phyloP scores from a whole-genome alignment of 306 rosid genomes.

The Casuarina cunninghamiana region DNA sequence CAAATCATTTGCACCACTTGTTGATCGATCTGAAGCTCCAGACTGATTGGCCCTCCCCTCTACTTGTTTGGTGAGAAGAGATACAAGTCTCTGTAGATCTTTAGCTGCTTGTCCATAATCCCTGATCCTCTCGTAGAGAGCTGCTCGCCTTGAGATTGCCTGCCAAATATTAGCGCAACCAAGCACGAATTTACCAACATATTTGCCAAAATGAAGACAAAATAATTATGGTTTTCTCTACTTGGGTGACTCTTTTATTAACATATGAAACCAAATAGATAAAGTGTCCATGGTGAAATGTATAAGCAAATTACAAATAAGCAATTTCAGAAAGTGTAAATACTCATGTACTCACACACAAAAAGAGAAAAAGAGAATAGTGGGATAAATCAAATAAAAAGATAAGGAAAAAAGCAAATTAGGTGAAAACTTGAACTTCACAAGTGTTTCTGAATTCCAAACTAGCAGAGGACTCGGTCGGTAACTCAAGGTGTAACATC shows the following conservation, averaged over 20 bases:
- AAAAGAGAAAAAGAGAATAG: neutral
- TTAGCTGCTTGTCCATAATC: conserved; percentile 85
- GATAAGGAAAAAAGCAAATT: conserved; percentile 1
- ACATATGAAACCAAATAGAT: neutral
- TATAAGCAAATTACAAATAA: neutral
- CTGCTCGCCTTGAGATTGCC: conserved; percentile 95
- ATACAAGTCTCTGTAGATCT: conserved; percentile 74
- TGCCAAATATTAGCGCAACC: conserved; percentile 34
- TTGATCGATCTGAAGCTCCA: conserved; percentile 62
- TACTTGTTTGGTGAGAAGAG: conserved; percentile 50
- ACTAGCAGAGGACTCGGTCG: neutral
- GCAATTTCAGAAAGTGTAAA: neutral
- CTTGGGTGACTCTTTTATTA: neutral
- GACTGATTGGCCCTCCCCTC: conserved; percentile 53
- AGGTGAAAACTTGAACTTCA: conserved; percentile 10
- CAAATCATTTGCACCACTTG: conserved; percentile 62
- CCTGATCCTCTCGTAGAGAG: conserved; percentile 77
- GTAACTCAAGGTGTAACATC: neutral
- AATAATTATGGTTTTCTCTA: neutral
- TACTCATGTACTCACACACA: neutral
- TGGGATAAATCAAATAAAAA: neutral
- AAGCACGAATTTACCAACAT: neutral
- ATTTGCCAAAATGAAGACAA: neutral
- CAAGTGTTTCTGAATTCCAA: conserved; percentile 11
- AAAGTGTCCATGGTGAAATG: neutral